Base-by-base conservation (phyloP, 257 asterid species). In the Scutellaria baicalensis region DNA sequence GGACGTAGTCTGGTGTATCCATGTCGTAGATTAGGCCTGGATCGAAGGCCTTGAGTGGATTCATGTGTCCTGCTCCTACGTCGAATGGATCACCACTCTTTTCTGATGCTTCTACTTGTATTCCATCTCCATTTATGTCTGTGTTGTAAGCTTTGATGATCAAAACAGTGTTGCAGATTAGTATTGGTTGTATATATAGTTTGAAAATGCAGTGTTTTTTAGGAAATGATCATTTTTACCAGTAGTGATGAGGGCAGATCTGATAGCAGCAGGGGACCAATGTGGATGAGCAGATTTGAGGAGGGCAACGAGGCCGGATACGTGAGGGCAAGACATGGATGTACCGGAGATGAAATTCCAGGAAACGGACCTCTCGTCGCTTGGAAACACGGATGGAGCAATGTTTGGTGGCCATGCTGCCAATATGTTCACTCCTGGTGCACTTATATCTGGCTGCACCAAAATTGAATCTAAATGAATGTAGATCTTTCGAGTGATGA, bases 271-370 rank as follows among this genome's bases (percentile, higher is more conserved):
- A 6, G 95, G 88, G 12, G 93, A 85, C 95, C 95, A 90, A 4
- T 73, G 67, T 0, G 89, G 93, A 69, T 90, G 78, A 0, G 84
- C 88, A 10, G 91, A 85, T 70, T 80, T 83, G 23, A 90, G 68
- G 21, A 90, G 83, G 0, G 93, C 95, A 27, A 85, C 81, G 0
- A 88, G 77, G 1, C 91, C 95, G 0, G 93, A 57, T 0, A 86
- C 95, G 49, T 90, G 96, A 17, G 96, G 96, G 73, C 96, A 90
- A 8, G 96, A 78, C 95, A 90, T 85, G 64, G 96, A 90, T 6
- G 96, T 90, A 17, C 97, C 97, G 0, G 95, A 81, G 1, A 42
- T 13, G 6, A 90, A 71, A 49, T 78, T 80, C 86, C 86, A 90
- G 2, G 43, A 7, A 9, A 83, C 74, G 1, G 77, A 45, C 2